phyloP scores from a whole-genome alignment of 345 rosid genomes.

The Excoecaria agallocha region DNA sequence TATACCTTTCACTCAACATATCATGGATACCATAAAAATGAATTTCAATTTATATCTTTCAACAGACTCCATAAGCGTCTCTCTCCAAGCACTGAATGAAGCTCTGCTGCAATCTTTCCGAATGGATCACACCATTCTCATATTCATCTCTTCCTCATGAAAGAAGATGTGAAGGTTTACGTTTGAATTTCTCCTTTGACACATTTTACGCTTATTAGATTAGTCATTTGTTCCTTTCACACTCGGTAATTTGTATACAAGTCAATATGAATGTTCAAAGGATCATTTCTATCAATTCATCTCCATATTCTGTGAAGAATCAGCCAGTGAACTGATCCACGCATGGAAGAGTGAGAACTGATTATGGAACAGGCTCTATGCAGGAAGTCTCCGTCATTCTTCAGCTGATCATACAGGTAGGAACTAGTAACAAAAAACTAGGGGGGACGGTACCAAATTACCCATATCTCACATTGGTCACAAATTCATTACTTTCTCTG shows the following conservation, averaged over 20 bases:
- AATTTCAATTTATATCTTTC: not conserved
- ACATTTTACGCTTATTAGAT: not conserved
- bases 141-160: not conserved
- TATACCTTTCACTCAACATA: not conserved
- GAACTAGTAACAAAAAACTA: constrained; percentile 11
- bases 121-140: not conserved
- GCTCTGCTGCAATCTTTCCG: not conserved
- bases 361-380: not conserved
- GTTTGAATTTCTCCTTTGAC: not conserved
- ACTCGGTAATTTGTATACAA: not conserved
- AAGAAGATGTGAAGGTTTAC: not conserved
- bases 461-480: too few relatives aligned
- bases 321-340: not conserved
- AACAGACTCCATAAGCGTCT: not conserved
- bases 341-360: not conserved
- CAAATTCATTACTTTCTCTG: too few relatives aligned
- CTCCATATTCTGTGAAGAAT: not conserved
- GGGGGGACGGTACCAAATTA: too few relatives aligned
- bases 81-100: not conserved
- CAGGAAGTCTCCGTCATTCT: not conserved
- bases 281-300: not conserved
- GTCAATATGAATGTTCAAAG: not conserved
- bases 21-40: not conserved
- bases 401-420: constrained; percentile 3
- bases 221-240: not conserved